Evolutionary conservation across 2,329 filamentous ascomycete genomes (phyloP), one percentile per base, ranked within the genome.

Genomic region (Simplicillium aogashimaense): DNA sequence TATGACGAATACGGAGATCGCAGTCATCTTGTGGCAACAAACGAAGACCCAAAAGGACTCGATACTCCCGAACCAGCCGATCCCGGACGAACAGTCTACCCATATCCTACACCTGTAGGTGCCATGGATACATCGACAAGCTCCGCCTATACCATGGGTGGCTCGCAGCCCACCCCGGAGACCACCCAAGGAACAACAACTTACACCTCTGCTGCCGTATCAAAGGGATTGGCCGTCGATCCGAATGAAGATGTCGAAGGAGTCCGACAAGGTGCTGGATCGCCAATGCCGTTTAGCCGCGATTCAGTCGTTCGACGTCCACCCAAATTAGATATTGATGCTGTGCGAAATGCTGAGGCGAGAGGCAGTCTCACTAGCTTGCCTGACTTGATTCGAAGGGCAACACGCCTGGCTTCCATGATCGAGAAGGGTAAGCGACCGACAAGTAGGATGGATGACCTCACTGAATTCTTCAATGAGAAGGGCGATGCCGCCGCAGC

Each of bases 331-430:
- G 80, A 95, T 54, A 82, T 95, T 17, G 81, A 89, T 53, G 85
- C 85, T 4, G 84, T 94, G 3, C 76, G 79, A 47, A 79, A 83
- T 38, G 85, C 86, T 13, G 87, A 95, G 59, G 77, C 83, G 1
- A 78, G 92, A 53, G 89, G 87, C 4, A 95, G 89, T 56, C 69
- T 95, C 47, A 97, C 92, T 2, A 95, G 89, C 60, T 66, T 98
- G 43, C 84, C 89, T 0, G 92, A 97, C 57, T 66, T 98, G 44
- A 97, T 98, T 49, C 75, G 79, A 53, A 78, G 92, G 50, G 92
- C 92, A 10, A 97, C 90, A 1, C 79, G 78, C 48, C 67, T 97
- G 30, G 90, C 89, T 13, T 78, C 86, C 0, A 88, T 94, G 61
- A 80, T 98, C 43, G 90, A 97, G 52, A 81, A 81, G 48, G 90